Percentiles rank a stretch among this genome's conserved stretches.
These are phyloP conservation scores for Lotus japonicus DNA, from an alignment of 306 rosid genomes.

Conservation along the genomic window DNA sequence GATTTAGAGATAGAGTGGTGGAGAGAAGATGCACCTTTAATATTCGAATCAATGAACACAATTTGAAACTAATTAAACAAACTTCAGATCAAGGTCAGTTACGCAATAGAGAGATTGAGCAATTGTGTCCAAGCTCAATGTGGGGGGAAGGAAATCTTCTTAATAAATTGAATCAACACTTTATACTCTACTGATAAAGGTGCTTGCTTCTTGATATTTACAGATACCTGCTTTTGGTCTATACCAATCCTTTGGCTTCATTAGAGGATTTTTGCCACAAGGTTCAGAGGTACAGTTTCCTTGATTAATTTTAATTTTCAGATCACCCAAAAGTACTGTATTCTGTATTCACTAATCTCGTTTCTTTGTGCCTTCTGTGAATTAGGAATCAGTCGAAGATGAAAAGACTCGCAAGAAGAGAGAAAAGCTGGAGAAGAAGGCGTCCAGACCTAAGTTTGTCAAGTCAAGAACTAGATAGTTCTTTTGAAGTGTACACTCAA, in stretches of 20 bases:
- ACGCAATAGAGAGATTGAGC: background rate
- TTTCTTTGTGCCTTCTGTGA: conserved; percentile 10
- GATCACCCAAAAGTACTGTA: background rate
- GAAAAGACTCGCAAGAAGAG: conserved; percentile 90
- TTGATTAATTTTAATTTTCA: background rate
- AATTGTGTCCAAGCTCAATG: too few relatives aligned
- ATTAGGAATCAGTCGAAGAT: conserved; percentile 71
- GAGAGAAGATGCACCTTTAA: too few relatives aligned
- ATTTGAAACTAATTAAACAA: background rate
- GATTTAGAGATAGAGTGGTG: too few relatives aligned
- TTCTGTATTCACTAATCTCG: background rate
- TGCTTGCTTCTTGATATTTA: conserved; percentile 15
- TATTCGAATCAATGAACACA: too few relatives aligned
- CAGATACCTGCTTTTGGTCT: conserved; percentile 90
- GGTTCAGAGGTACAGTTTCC: conserved; percentile 58
- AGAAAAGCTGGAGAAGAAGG: conserved; percentile 94
- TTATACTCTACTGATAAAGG: background rate
- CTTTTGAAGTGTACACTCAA: conserved; percentile 1
- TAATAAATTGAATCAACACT: too few relatives aligned
- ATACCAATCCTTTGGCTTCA: conserved; percentile 70
- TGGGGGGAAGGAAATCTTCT: too few relatives aligned
- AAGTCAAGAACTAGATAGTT: conserved; percentile 67
- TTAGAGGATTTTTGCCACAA: conserved; percentile 59
- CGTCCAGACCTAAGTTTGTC: conserved; percentile 65
- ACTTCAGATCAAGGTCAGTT: background rate